These are phyloP conservation scores for Fagus sylvatica DNA, from an alignment of 306 rosid genomes.

Conservation along the genomic window DNA sequence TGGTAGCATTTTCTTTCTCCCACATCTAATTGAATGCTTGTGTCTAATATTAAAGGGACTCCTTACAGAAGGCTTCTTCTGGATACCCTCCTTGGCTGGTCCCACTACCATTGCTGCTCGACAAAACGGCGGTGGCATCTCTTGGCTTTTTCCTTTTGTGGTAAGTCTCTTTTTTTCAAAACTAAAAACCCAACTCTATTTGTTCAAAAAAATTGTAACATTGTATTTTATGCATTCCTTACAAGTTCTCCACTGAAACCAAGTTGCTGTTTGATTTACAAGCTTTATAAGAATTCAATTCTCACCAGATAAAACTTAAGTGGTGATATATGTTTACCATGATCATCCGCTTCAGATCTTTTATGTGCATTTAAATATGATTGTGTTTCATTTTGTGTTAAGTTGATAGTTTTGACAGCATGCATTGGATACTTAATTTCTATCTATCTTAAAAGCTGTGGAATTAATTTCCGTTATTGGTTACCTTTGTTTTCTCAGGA, in stretches of 20 bases:
- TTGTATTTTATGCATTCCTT: neutral
- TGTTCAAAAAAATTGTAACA: conserved; percentile 2
- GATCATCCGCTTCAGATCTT: neutral
- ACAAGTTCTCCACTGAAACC: neutral
- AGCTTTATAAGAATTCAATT: neutral
- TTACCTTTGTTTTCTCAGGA: conserved; percentile 60
- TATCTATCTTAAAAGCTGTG: conserved; percentile 13
- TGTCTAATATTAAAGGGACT: conserved; percentile 66
- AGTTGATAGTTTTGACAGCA: conserved; percentile 6
- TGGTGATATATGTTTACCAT: neutral
- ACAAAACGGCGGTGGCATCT: conserved; percentile 83
- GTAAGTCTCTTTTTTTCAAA: conserved; percentile 50
- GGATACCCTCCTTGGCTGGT: conserved; percentile 99
- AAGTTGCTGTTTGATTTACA: neutral
- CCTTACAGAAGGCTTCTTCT: conserved; percentile 94
- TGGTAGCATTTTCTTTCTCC: conserved; percentile 7
- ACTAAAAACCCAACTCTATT: neutral
- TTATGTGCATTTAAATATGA: neutral
- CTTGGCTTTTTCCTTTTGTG: conserved; percentile 96
- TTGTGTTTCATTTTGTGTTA: conserved; percentile 15
- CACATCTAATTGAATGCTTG: conserved; percentile 27
- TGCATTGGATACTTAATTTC: neutral
- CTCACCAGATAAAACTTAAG: neutral
- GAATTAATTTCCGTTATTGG: conserved; percentile 16
- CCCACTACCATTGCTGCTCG: conserved; percentile 88